These are phyloP conservation scores for Pseudophaeomoniella oleicola DNA, from an alignment of 2,329 filamentous ascomycete species.

Conservation along the genomic window DNA sequence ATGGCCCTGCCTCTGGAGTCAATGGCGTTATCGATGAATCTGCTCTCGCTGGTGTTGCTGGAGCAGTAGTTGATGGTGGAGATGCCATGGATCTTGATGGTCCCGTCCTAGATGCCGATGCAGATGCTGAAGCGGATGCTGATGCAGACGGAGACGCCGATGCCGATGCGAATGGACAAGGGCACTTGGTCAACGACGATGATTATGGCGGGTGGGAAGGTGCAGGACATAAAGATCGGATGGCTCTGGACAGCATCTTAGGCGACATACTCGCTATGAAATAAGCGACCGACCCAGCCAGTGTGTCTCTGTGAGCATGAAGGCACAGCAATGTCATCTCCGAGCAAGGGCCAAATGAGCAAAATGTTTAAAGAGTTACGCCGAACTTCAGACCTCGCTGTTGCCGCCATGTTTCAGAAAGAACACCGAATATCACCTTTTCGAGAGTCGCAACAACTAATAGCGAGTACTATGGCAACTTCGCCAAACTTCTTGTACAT, in stretches of 20 bases:
- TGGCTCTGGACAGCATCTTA: slow-evolving; percentile 34
- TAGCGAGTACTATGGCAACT: too few relatives aligned
- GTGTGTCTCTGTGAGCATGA: too few relatives aligned
- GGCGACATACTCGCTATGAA: slow-evolving; percentile 15
- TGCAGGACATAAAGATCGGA: slow-evolving; percentile 35
- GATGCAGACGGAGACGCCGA: slow-evolving; percentile 9
- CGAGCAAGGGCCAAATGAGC: too few relatives aligned
- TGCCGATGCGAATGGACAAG: slow-evolving; percentile 31
- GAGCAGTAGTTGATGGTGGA: slow-evolving; percentile 3
- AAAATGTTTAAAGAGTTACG: too few relatives aligned
- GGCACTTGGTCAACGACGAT: slow-evolving; percentile 30
- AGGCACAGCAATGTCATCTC: too few relatives aligned
- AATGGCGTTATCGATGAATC: slow-evolving; percentile 1
- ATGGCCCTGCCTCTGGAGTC: not conserved
- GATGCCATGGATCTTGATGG: too few relatives aligned
- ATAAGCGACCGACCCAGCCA: too few relatives aligned
- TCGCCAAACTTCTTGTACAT: too few relatives aligned
- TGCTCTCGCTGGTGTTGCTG: slow-evolving; percentile 34
- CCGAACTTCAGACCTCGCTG: too few relatives aligned
- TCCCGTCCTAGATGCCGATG: slow-evolving; percentile 6
- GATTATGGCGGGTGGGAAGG: slow-evolving; percentile 49
- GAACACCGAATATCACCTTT: too few relatives aligned
- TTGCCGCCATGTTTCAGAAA: too few relatives aligned
- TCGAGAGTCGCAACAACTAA: too few relatives aligned
- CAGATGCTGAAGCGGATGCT: slow-evolving; percentile 4